Base-by-base conservation (phyloP, 345 rosid genomes). In the Eutrema yunnanense region DNA sequence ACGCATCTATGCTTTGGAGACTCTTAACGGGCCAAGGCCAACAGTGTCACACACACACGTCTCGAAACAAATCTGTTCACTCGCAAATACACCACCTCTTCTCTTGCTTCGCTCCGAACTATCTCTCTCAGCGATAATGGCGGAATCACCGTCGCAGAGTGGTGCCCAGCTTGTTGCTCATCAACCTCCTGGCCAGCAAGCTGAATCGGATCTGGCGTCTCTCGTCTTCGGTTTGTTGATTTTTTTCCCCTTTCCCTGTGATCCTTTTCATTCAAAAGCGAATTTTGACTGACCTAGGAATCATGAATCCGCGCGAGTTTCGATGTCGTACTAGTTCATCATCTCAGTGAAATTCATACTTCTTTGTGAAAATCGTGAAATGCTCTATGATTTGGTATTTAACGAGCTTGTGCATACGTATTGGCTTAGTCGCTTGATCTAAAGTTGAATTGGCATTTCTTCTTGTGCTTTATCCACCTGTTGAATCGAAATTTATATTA, bases 191-290 rank as follows among this genome's bases (percentile, higher is more conserved):
- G 48, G 65, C 12, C 70, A 72, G 36, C 83, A 85, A 68, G 70
- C 84, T 32, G 98, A 87, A 48, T 92, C 93, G 48, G 85, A 74
- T 71, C 87, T 88, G 11, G 73, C 94, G 6, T 80, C 92, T 76
- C 79, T 90, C 65, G 74, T 93, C 65, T 85, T 73, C 65, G 97
- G 98, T 93, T 72, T 65, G 70, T 64, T 30, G 26, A 16, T 37
- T 19, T 8, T 11, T 19, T 32, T 46, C 10, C 62, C 12, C 29
- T 44, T 29, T 55, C 48, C 63, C 4, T 53, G 6, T 60, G 58
- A 29, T 55, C 40, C 4, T 38, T 16, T 37, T 57, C 53, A 22
- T 64, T 61, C 56, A 42, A 29, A 42, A 8, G 41, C 3, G 37
- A 43, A 27, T 2, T 12, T 57, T 5, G 27, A 36, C 14, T 22